Evolutionary conservation across 1,139 yeast species (phyloP).

Genomic region (Suhomyces ambrosiae): DNA sequence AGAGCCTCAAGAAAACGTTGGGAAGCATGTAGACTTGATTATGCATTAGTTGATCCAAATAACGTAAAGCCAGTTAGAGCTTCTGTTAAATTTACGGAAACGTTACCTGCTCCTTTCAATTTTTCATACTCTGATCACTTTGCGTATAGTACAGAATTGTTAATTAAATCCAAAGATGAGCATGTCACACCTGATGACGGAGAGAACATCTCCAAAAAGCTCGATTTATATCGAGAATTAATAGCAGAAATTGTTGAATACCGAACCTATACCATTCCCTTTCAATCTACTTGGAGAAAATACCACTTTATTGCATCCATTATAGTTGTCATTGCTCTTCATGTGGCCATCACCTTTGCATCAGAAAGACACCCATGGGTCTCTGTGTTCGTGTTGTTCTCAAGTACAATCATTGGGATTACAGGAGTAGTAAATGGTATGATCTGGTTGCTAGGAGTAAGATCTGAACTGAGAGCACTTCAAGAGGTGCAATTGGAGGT

Average conservation of each 20-base stretch:
- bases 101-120: slow-evolving; percentile 56
- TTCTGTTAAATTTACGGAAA: slow-evolving; percentile 71
- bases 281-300: slow-evolving; percentile 68
- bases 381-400: slow-evolving; percentile 57
- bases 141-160: slow-evolving; percentile 69
- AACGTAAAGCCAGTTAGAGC: slow-evolving; percentile 59
- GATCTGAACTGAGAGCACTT: slow-evolving; percentile 75
- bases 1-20: slow-evolving; percentile 58
- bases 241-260: slow-evolving; percentile 58
- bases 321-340: slow-evolving; percentile 49
- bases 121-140: slow-evolving; percentile 89
- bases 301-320: slow-evolving; percentile 64
- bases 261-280: slow-evolving; percentile 50
- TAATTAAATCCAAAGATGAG: slow-evolving; percentile 16
- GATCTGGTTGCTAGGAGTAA: slow-evolving; percentile 77
- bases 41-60: slow-evolving; percentile 71
- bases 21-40: slow-evolving; percentile 90
- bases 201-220: slow-evolving; percentile 22
- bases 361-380: slow-evolving; percentile 57
- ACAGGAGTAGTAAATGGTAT: slow-evolving; percentile 78
- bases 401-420: slow-evolving; percentile 53
- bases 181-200: slow-evolving; percentile 3
- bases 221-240: slow-evolving; percentile 57
- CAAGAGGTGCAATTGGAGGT: slow-evolving; percentile 68
- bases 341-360: slow-evolving; percentile 64